These are phyloP conservation scores for Geosiphon pyriformis DNA, from an alignment of 192 early-diverging fungal genomes.

Conservation along the genomic window DNA sequence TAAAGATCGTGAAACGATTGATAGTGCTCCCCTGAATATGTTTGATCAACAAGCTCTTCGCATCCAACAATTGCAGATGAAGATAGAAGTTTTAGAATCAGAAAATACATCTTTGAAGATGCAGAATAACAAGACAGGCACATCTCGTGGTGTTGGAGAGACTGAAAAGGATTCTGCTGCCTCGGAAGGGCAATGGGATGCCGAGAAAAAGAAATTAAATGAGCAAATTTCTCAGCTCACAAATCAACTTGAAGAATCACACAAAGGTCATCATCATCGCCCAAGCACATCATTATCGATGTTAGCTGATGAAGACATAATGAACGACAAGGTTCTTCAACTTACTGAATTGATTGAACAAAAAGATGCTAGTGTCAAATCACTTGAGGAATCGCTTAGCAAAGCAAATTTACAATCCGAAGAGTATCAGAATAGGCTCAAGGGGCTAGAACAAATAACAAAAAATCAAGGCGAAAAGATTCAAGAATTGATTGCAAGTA, in stretches of 20 bases:
- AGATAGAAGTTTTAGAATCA: conserved; percentile 62
- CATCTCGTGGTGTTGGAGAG: conserved; percentile 43
- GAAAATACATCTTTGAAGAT: conserved; percentile 67
- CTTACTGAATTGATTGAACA: conserved; percentile 17
- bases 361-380: conserved; percentile 26
- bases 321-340: conserved; percentile 22
- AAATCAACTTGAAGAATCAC: conserved; percentile 28
- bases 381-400: conserved; percentile 27
- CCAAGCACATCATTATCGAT: conserved; percentile 2
- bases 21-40: conserved; percentile 12
- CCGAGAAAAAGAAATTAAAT: conserved; percentile 30
- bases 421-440: conserved; percentile 29
- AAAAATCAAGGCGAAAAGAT: conserved; percentile 32
- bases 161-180: neutral
- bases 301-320: conserved; percentile 16
- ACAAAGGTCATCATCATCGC: neutral
- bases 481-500: conserved; percentile 16
- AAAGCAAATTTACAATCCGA: conserved; percentile 32
- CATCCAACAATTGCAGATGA: conserved; percentile 56
- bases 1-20: conserved; percentile 13
- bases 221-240: conserved; percentile 28
- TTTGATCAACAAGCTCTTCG: conserved; percentile 33
- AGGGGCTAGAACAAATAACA: conserved; percentile 33
- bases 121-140: conserved; percentile 58
- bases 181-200: conserved; percentile 7